Conservation (phyloP, 2,329 filamentous ascomycete genomes). For the Blastomyces silverae region DNA sequence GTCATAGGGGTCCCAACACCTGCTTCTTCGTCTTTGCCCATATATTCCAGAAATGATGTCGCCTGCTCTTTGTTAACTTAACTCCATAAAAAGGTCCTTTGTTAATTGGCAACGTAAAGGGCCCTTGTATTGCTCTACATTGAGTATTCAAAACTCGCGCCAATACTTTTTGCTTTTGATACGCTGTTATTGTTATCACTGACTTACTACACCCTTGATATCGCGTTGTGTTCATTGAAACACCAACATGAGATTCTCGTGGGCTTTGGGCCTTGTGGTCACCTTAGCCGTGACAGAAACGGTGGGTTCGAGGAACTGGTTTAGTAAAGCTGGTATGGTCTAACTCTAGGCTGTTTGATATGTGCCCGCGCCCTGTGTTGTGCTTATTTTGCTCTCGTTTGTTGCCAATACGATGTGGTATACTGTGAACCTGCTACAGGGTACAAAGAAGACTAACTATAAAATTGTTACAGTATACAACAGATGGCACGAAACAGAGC, state of each 20-base stretch:
- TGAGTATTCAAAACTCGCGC: not conserved
- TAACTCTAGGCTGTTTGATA: slow-evolving; percentile 13
- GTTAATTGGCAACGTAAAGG: slow-evolving; percentile 6
- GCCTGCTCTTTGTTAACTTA: not conserved
- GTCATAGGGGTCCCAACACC: slow-evolving; percentile 13
- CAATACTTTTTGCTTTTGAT: not conserved
- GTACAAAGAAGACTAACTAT: slow-evolving; percentile 14
- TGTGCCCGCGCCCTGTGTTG: not conserved
- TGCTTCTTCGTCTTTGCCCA: slow-evolving; percentile 9
- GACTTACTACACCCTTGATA: not conserved
- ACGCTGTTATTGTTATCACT: not conserved
- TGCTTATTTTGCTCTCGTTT: not conserved
- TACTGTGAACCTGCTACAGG: not conserved
- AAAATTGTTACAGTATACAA: slow-evolving; percentile 66
- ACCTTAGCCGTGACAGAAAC: slow-evolving; percentile 61
- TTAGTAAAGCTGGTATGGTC: slow-evolving; percentile 71
- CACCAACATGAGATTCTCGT: slow-evolving; percentile 66
- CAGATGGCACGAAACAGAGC: slow-evolving; percentile 97
- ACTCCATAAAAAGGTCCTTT: not conserved
- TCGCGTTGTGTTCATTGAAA: not conserved
- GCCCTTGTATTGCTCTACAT: not conserved
- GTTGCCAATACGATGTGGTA: not conserved
- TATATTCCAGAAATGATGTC: slow-evolving; percentile 2
- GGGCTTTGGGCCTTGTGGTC: slow-evolving; percentile 62
- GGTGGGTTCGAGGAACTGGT: slow-evolving; percentile 71